phyloP scores from a whole-genome alignment of 2,329 filamentous ascomycete genomes.

The Pestalotiopsis sp. region DNA sequence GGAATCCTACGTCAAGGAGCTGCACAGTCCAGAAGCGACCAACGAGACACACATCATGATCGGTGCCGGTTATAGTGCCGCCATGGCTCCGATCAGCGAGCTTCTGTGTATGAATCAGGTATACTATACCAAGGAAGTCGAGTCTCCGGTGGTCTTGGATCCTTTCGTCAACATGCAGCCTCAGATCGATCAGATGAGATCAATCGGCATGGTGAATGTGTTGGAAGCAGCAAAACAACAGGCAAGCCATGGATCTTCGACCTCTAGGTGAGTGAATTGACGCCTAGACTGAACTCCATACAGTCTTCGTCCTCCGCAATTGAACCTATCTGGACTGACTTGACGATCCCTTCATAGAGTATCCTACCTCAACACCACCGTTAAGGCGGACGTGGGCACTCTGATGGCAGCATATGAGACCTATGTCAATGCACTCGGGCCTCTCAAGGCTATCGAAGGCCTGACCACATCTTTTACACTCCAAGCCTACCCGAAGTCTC shows the following conservation, averaged over 20 bases:
- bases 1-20: conserved; percentile 16
- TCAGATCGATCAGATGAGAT: conserved; percentile 1
- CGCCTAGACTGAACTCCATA: background rate
- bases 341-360: background rate
- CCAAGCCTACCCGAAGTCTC: background rate
- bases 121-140: background rate
- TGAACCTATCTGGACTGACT: background rate
- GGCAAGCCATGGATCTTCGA: background rate
- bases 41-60: conserved; percentile 17
- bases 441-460: background rate
- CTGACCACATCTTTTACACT: background rate
- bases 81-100: background rate
- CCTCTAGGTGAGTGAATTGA: background rate
- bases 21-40: conserved; percentile 12
- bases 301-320: too few species aligned
- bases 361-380: background rate
- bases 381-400: background rate
- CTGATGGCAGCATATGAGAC: background rate
- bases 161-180: background rate
- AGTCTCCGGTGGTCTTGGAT: background rate
- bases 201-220: background rate
- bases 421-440: background rate
- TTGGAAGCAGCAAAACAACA: background rate
- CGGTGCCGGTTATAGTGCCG: conserved; percentile 18
- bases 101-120: conserved; percentile 1